Conservation (phyloP, 495 filamentous ascomycete species). For the Aspergillus hancockii region DNA sequence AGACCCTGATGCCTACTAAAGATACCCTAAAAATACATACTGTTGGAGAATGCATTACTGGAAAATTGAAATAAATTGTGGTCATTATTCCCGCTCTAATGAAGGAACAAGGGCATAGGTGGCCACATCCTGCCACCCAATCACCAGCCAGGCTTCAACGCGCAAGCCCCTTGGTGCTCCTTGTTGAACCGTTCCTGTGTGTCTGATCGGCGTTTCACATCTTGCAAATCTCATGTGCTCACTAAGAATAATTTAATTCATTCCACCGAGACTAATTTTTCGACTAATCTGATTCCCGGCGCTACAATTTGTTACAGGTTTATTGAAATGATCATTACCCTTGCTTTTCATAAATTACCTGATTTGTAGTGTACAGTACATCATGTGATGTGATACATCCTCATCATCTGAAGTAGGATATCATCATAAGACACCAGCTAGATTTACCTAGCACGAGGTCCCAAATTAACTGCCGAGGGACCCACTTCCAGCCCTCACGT, state of each 20-base stretch:
- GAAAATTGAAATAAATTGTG: not conserved
- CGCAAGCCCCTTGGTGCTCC: slow-evolving; percentile 5
- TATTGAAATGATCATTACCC: not conserved
- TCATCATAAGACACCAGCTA: not conserved
- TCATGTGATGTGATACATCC: too few species aligned
- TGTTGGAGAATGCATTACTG: too few species aligned
- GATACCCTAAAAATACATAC: not conserved
- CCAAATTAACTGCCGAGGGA: not conserved
- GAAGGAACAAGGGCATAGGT: slow-evolving; percentile 1
- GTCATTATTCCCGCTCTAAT: not conserved
- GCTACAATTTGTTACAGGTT: not conserved
- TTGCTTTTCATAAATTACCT: too few species aligned
- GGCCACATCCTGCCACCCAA: slow-evolving; percentile 3
- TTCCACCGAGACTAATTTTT: not conserved
- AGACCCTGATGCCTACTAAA: too few species aligned
- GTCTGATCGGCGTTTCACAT: slow-evolving; percentile 6
- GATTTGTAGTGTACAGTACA: too few species aligned
- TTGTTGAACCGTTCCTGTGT: not conserved
- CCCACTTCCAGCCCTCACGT: not conserved
- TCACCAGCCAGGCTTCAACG: not conserved
- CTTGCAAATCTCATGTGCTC: not conserved
- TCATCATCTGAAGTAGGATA: not conserved
- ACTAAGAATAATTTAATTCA: not conserved
- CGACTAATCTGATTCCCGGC: not conserved
- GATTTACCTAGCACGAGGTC: not conserved